A percentile compares a stretch with the other conserved stretches of the same genome.
These are phyloP conservation scores for Neurospora sp. DNA, from an alignment of 495 filamentous ascomycete species.

Conservation along the genomic window DNA sequence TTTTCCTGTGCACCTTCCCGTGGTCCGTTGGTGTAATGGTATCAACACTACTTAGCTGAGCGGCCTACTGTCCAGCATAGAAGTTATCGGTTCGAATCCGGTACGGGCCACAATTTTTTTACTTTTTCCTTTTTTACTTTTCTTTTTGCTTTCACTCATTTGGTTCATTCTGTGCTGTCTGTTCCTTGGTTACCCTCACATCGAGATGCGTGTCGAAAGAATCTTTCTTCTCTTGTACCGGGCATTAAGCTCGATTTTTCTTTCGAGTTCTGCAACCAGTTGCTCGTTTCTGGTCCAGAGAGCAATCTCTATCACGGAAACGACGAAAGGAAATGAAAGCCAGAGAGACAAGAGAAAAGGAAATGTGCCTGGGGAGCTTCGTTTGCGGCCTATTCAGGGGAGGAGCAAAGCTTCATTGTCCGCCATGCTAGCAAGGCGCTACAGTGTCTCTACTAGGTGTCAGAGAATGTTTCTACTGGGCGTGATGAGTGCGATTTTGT, in stretches of 20 bases:
- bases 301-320: no score
- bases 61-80: not conserved
- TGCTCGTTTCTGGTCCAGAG: no score
- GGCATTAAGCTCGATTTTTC: no score
- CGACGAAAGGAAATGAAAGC: no score
- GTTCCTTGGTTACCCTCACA: not conserved
- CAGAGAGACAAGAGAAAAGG: no score
- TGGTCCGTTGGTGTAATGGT: not conserved
- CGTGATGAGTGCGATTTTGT: not conserved
- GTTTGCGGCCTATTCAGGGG: no score
- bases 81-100: not conserved
- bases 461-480: not conserved
- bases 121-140: not conserved
- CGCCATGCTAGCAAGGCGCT: no score
- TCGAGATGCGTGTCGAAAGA: no score
- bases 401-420: no score
- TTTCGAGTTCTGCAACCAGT: no score
- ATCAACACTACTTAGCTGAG: not conserved
- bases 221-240: no score
- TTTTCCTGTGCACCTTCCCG: not conserved
- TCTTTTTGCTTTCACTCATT: not conserved
- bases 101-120: not conserved
- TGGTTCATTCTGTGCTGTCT: not conserved
- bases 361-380: no score
- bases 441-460: not conserved